phyloP scores from a whole-genome alignment of 1,284 basidiomycete species.

The Volvariella volvacea region DNA sequence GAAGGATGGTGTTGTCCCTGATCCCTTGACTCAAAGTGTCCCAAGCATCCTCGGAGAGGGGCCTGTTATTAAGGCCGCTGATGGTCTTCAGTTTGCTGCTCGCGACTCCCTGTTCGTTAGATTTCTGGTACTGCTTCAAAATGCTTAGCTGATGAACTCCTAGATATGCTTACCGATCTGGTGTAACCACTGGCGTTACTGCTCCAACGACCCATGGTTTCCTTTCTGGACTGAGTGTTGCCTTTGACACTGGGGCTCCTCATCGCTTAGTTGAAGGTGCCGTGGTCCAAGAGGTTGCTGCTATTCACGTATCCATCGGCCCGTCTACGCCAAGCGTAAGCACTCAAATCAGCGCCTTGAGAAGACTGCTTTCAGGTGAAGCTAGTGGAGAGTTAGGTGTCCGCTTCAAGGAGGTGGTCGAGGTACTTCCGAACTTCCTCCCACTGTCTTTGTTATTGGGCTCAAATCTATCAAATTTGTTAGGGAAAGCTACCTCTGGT shows the following conservation, averaged over 20 bases:
- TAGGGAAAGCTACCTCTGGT: constrained; percentile 43
- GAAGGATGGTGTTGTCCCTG: constrained; percentile 54
- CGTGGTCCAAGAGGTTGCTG: constrained; percentile 61
- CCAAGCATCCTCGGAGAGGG: constrained; percentile 45
- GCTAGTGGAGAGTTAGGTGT: constrained; percentile 35
- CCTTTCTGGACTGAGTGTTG: constrained; percentile 59
- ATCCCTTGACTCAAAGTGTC: constrained; percentile 37
- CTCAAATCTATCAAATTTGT: too few relatives aligned
- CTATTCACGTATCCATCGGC: constrained; percentile 64
- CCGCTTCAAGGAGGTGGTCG: constrained; percentile 40
- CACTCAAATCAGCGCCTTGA: constrained; percentile 67
- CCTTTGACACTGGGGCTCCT: constrained; percentile 56
- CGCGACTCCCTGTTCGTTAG: constrained; percentile 61
- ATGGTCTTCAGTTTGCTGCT: constrained; percentile 67
- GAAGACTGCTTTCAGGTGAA: constrained; percentile 38
- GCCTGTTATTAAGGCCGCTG: constrained; percentile 56
- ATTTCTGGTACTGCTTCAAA: neutral
- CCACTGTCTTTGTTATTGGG: neutral
- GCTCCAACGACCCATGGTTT: constrained; percentile 52
- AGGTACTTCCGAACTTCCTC: constrained; percentile 17
- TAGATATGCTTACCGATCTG: constrained; percentile 59
- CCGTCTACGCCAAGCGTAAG: constrained; percentile 44
- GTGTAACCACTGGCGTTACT: constrained; percentile 61
- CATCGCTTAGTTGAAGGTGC: constrained; percentile 63
- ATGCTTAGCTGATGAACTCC: neutral